Percentiles rank a stretch among this genome's conserved stretches.
Evolutionary conservation across 2,329 filamentous ascomycete species (phyloP).

Genomic region (Colletotrichum orbiculare): DNA sequence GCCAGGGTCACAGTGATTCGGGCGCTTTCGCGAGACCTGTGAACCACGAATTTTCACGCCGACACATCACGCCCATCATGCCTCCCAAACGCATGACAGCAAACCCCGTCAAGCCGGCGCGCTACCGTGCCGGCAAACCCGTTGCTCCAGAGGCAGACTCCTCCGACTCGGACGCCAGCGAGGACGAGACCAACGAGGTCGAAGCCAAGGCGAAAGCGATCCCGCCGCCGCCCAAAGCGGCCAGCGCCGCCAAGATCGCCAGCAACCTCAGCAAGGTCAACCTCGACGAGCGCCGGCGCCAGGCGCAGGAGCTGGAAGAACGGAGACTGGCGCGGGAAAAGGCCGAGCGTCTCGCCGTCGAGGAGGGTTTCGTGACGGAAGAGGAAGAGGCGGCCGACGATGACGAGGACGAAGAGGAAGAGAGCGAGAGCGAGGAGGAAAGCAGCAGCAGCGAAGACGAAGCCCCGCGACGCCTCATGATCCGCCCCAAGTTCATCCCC

Average conservation of each 20-base stretch:
- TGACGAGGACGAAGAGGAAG: constrained; percentile 47
- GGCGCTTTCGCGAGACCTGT: too few relatives aligned
- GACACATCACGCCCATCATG: constrained; percentile 49
- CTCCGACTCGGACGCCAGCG: constrained; percentile 63
- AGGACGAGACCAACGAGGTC: constrained; percentile 46
- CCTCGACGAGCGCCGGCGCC: constrained; percentile 58
- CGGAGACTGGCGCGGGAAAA: constrained; percentile 60
- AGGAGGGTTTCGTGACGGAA: constrained; percentile 73
- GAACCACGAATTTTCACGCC: not conserved
- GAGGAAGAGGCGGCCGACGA: constrained; percentile 57
- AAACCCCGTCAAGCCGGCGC: constrained; percentile 82
- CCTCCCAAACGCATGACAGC: constrained; percentile 92
- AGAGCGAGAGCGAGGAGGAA: constrained; percentile 52
- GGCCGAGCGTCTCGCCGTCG: constrained; percentile 63
- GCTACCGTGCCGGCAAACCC: constrained; percentile 88
- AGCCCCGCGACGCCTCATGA: constrained; percentile 66
- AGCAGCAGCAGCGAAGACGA: constrained; percentile 67
- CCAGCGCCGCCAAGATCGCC: constrained; percentile 67
- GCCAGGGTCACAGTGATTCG: not conserved
- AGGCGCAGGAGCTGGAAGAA: constrained; percentile 59
- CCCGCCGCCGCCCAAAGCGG: constrained; percentile 66
- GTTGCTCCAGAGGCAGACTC: constrained; percentile 62
- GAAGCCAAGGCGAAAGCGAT: constrained; percentile 45
- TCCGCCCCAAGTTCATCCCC: constrained; percentile 72
- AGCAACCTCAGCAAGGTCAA: constrained; percentile 65